Evolutionary conservation across 2,329 filamentous ascomycete genomes (phyloP).

Genomic region (Paraconiothyrium sp.): DNA sequence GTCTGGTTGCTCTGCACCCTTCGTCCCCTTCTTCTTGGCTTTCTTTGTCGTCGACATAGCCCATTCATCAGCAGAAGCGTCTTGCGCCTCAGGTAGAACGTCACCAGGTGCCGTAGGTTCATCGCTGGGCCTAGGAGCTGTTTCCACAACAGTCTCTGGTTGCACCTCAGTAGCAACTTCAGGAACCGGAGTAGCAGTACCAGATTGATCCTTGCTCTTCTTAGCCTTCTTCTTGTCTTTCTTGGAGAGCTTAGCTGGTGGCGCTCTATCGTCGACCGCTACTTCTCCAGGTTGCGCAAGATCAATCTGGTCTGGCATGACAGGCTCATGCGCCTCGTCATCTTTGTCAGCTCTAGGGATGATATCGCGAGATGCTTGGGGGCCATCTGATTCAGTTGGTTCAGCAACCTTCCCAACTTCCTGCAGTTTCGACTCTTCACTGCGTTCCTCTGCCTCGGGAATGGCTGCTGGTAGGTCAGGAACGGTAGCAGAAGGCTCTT

Average conservation of each 20-base stretch:
- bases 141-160: slow-evolving; percentile 3
- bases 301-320: not conserved
- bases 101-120: not conserved
- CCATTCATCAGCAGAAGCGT: too few species aligned
- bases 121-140: not conserved
- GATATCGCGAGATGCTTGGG: slow-evolving; percentile 9
- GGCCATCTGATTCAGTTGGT: slow-evolving; percentile 1
- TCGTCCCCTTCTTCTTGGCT: too few species aligned
- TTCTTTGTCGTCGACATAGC: too few species aligned
- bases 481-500: slow-evolving; percentile 2
- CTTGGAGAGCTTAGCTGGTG: slow-evolving; percentile 23
- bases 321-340: slow-evolving; percentile 6
- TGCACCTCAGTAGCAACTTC: slow-evolving; percentile 17
- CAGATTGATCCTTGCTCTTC: slow-evolving; percentile 19
- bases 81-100: not conserved
- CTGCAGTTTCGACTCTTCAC: not conserved
- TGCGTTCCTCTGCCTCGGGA: not conserved
- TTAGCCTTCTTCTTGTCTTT: slow-evolving; percentile 21
- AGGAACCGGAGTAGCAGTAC: slow-evolving; percentile 15
- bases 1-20: not conserved
- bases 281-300: slow-evolving; percentile 10
- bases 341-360: slow-evolving; percentile 15
- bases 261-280: slow-evolving; percentile 18
- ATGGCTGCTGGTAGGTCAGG: not conserved
- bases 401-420: not conserved